These are phyloP conservation scores for Penicillium rolfsii DNA, from an alignment of 2,329 filamentous ascomycete genomes.

Conservation along the genomic window DNA sequence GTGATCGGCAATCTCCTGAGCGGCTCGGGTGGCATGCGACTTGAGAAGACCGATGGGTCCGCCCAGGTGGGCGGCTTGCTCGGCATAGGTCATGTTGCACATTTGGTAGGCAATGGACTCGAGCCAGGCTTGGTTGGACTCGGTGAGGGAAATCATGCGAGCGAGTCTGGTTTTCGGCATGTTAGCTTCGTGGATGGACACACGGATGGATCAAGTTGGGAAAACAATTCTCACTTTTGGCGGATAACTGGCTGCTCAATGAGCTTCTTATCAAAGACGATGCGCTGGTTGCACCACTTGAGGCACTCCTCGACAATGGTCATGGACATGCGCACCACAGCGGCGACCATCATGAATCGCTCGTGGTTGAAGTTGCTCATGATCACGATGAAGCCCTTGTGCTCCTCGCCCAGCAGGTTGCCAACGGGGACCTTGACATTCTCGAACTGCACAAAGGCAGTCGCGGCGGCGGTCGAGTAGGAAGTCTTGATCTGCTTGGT, in stretches of 20 bases:
- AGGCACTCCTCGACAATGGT: constrained; percentile 79
- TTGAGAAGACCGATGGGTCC: constrained; percentile 84
- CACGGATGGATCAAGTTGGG: background rate
- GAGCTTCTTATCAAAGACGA: constrained; percentile 80
- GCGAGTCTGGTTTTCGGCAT: constrained; percentile 59
- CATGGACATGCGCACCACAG: constrained; percentile 66
- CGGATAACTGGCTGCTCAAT: constrained; percentile 81
- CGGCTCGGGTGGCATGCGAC: constrained; percentile 73
- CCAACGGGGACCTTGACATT: constrained; percentile 82
- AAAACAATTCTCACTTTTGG: constrained; percentile 64
- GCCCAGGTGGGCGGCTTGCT: constrained; percentile 74
- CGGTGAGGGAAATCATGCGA: constrained; percentile 81
- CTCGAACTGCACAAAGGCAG: constrained; percentile 79
- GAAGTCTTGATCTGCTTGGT: constrained; percentile 66
- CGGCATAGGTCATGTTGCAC: constrained; percentile 77
- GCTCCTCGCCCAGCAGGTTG: constrained; percentile 77
- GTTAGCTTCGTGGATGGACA: background rate
- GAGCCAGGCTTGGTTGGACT: constrained; percentile 84
- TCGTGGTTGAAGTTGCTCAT: constrained; percentile 90
- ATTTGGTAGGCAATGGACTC: constrained; percentile 86
- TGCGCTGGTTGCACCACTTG: constrained; percentile 85
- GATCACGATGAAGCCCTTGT: constrained; percentile 84
- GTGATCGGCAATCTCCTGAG: constrained; percentile 82
- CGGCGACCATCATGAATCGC: constrained; percentile 74
- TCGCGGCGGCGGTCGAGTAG: constrained; percentile 78